A percentile compares a stretch with the other conserved stretches of the same genome.
Evolutionary conservation across 2,329 filamentous ascomycete genomes (phyloP).

Genomic region (Pochonia chlamydosporia): DNA sequence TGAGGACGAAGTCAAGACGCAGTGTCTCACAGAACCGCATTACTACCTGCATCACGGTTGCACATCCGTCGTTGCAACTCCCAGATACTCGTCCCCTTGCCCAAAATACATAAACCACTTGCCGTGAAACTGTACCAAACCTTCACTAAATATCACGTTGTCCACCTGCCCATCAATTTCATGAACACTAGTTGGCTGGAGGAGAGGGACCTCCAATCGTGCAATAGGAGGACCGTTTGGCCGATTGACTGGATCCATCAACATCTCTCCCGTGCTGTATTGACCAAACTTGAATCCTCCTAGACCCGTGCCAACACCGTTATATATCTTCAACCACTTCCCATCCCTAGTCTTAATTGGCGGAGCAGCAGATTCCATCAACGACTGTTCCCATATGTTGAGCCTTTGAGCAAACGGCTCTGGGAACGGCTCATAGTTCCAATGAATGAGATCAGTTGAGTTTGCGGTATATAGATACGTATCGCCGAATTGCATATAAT

Average conservation of each 20-base stretch:
- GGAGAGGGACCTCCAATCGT: neutral
- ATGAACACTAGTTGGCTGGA: neutral
- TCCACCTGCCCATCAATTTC: neutral
- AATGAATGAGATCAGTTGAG: neutral
- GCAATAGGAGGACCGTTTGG: neutral
- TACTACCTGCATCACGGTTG: too few relatives aligned
- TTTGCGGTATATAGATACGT: neutral
- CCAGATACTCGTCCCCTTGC: neutral
- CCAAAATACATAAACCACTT: conserved; percentile 1
- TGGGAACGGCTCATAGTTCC: neutral
- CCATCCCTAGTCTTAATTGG: conserved; percentile 1
- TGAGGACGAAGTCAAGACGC: too few relatives aligned
- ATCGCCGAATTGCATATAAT: conserved; percentile 1
- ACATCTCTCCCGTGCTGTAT: neutral
- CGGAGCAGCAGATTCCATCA: neutral
- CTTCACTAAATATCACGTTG: neutral
- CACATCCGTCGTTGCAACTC: too few relatives aligned
- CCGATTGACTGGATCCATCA: neutral
- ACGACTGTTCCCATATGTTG: neutral
- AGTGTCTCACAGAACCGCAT: too few relatives aligned
- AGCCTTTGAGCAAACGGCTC: neutral
- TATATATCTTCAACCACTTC: neutral
- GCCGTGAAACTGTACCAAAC: neutral
- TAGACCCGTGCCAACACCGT: neutral
- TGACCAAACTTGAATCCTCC: neutral